A percentile compares a stretch with the other conserved stretches of the same genome.
Evolutionary conservation across 1,284 basidiomycete species (phyloP).

Genomic region (Moesziomyces globuligerus): DNA sequence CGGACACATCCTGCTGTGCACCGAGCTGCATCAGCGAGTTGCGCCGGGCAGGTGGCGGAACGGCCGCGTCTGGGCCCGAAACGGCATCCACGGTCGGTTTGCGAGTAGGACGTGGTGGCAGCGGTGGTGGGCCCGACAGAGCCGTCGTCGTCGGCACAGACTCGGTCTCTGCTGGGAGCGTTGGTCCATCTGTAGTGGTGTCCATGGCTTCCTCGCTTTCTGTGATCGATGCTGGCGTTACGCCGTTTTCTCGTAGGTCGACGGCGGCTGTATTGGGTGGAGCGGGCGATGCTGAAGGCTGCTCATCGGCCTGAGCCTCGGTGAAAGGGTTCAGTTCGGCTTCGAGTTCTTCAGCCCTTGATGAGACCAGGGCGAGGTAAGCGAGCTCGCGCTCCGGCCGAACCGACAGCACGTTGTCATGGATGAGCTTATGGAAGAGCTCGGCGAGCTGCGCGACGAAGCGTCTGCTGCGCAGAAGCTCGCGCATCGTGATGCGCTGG

Average conservation of each 20-base stretch:
- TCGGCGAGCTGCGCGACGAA: conserved; percentile 79
- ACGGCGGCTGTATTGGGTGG: background rate
- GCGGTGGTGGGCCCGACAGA: conserved; percentile 9
- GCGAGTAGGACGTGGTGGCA: conserved; percentile 26
- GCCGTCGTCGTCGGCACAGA: background rate
- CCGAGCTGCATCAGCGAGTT: conserved; percentile 71
- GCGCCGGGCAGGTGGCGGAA: conserved; percentile 35
- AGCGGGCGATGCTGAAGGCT: background rate
- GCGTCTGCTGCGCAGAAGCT: conserved; percentile 82
- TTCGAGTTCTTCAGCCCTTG: conserved; percentile 79
- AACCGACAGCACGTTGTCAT: conserved; percentile 75
- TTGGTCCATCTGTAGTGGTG: conserved; percentile 14
- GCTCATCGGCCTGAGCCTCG: conserved; percentile 1
- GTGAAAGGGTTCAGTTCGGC: conserved; percentile 12
- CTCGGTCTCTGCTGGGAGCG: background rate
- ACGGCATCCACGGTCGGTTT: conserved; percentile 8
- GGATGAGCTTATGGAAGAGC: conserved; percentile 82
- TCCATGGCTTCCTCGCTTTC: conserved; percentile 20
- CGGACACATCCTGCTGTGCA: conserved; percentile 96
- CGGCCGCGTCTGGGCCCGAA: conserved; percentile 4
- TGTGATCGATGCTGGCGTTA: background rate
- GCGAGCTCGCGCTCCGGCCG: conserved; percentile 86
- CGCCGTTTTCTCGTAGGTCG: no score
- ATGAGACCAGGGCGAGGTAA: conserved; percentile 89
- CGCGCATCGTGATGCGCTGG: conserved; percentile 79